Percentiles rank a stretch among this genome's conserved stretches.
phyloP scores from a whole-genome alignment of 2,329 filamentous ascomycete species.

The Aschersonia sp. region DNA sequence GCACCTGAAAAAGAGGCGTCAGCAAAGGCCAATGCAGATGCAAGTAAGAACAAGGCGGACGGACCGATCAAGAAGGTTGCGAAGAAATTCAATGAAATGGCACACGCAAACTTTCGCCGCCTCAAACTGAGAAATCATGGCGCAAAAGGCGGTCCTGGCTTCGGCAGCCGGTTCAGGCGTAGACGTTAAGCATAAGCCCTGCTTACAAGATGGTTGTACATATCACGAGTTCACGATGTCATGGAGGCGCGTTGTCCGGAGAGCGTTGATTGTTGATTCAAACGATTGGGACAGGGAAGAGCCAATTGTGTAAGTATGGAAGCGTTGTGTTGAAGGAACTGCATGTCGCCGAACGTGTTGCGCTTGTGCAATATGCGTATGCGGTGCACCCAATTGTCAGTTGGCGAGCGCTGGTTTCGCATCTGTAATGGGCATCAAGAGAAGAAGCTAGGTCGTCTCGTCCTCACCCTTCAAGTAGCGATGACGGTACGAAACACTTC shows the following conservation, averaged over 20 bases:
- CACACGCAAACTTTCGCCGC: conserved; percentile 52
- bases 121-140: conserved; percentile 49
- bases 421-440: too few relatives aligned
- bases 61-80: conserved; percentile 34
- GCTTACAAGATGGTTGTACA: neutral
- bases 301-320: too few relatives aligned
- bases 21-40: conserved; percentile 6
- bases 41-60: conserved; percentile 17
- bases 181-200: conserved; percentile 15
- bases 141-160: conserved; percentile 44
- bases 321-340: too few relatives aligned
- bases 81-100: conserved; percentile 49
- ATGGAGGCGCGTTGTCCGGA: neutral
- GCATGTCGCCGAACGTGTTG: too few relatives aligned
- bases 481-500: too few relatives aligned
- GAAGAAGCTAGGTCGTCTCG: too few relatives aligned
- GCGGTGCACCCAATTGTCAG: too few relatives aligned
- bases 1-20: neutral
- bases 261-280: too few relatives aligned
- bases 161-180: conserved; percentile 43
- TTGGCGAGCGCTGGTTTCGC: too few relatives aligned
- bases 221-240: neutral
- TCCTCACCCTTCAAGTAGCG: too few relatives aligned
- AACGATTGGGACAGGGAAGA: too few relatives aligned
- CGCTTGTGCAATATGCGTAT: too few relatives aligned